A percentile compares a stretch with the other conserved stretches of the same genome.
These are phyloP conservation scores for Fusarium denticulatum DNA, from an alignment of 2,329 filamentous ascomycete genomes.

Conservation along the genomic window DNA sequence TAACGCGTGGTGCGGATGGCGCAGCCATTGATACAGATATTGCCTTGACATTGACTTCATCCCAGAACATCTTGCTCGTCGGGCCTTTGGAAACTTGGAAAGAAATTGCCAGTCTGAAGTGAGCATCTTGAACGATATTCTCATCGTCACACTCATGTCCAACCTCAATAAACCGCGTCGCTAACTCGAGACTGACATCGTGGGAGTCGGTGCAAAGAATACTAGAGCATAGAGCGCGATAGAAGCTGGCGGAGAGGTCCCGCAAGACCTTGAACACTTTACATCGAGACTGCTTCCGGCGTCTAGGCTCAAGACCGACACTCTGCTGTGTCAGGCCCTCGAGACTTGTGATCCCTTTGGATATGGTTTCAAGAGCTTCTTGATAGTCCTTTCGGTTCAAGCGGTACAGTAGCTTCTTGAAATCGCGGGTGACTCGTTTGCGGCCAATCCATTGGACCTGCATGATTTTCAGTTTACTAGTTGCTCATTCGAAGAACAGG, in stretches of 20 bases:
- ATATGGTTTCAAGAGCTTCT: neutral
- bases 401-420: slow-evolving; percentile 11
- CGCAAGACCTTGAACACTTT: slow-evolving; percentile 12
- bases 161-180: neutral
- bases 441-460: slow-evolving; percentile 8
- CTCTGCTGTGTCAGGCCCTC: neutral
- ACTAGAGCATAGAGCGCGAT: slow-evolving; percentile 17
- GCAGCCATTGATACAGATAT: accelerated
- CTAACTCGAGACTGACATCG: slow-evolving; percentile 2
- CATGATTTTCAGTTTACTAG: accelerated
- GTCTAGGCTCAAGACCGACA: slow-evolving; percentile 1
- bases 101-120: slow-evolving; percentile 14
- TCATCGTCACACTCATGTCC: neutral
- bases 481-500: accelerated
- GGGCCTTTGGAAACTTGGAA: neutral
- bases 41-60: slow-evolving; percentile 11
- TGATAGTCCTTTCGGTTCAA: slow-evolving; percentile 16
- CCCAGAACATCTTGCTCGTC: neutral
- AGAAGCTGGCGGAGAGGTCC: slow-evolving; percentile 14
- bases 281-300: slow-evolving; percentile 8
- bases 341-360: neutral
- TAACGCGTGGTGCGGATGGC: accelerated
- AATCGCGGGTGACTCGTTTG: neutral
- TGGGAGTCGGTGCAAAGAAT: slow-evolving; percentile 7
- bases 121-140: neutral